phyloP scores from a whole-genome alignment of 805 yeast genomes.

The Lipomyces starkeyi region DNA sequence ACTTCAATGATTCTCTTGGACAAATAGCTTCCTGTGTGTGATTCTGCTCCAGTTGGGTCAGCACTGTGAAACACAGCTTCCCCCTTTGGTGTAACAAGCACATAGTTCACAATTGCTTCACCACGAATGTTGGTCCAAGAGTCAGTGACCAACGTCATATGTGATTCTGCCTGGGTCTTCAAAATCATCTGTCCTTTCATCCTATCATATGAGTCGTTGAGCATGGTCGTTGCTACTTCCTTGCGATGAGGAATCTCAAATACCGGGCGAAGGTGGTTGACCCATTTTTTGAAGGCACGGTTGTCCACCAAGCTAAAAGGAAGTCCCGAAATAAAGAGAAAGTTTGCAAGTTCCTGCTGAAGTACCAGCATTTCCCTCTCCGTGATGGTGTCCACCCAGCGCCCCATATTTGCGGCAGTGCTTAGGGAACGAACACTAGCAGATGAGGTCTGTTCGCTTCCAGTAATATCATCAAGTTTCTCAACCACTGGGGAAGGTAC shows the following conservation, averaged over 20 bases:
- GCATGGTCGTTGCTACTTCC: slow-evolving; percentile 1
- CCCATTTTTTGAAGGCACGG: neutral
- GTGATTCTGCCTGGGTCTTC: neutral
- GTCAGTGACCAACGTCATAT: neutral
- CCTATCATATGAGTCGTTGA: neutral
- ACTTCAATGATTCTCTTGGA: too few relatives aligned
- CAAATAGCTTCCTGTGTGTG: too few relatives aligned
- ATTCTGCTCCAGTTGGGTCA: too few relatives aligned
- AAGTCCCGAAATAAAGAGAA: neutral
- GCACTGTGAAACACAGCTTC: too few relatives aligned
- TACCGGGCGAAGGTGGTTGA: neutral
- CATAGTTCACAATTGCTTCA: too few relatives aligned
- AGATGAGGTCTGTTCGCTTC: neutral
- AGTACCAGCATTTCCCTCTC: neutral
- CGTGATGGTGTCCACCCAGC: slow-evolving; percentile 7
- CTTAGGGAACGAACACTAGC: neutral
- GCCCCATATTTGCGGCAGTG: slow-evolving; percentile 1
- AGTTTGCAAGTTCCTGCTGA: neutral
- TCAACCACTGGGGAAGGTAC: neutral
- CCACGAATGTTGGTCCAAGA: slow-evolving; percentile 2
- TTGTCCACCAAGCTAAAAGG: neutral
- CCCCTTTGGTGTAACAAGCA: too few relatives aligned
- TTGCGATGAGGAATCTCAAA: slow-evolving; percentile 2
- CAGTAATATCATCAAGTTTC: neutral
- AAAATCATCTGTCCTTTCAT: neutral